These are phyloP conservation scores for Lepidium didymum DNA, from an alignment of 345 rosid species.

Conservation along the genomic window DNA sequence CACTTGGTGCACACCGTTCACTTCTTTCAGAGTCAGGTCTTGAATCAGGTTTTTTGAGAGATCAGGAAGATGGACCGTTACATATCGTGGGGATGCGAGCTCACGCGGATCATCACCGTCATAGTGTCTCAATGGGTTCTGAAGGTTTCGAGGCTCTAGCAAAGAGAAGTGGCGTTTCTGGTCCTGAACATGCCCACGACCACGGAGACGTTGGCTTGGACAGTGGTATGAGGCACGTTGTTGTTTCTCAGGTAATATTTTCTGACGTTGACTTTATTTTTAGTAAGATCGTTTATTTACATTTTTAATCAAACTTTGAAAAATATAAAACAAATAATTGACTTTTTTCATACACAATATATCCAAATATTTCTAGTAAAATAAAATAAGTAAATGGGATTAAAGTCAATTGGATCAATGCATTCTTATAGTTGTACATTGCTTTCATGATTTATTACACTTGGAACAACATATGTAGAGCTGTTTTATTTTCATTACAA, in stretches of 20 bases:
- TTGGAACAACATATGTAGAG: not conserved
- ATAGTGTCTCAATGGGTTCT: slow-evolving; percentile 54
- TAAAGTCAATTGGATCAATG: too few species aligned
- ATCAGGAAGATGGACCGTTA: slow-evolving; percentile 61
- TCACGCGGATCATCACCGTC: slow-evolving; percentile 82
- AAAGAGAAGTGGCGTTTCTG: slow-evolving; percentile 6
- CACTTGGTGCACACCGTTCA: slow-evolving; percentile 17
- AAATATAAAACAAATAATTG: not conserved
- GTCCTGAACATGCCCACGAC: slow-evolving; percentile 22
- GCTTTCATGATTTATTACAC: not conserved
- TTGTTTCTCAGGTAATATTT: slow-evolving; percentile 72
- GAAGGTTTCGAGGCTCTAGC: slow-evolving; percentile 46
- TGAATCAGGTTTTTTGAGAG: slow-evolving; percentile 33
- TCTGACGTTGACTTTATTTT: not conserved
- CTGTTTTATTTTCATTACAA: too few species aligned
- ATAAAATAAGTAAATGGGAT: not conserved
- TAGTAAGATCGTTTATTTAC: not conserved
- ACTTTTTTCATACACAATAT: not conserved
- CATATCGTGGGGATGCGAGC: slow-evolving; percentile 93
- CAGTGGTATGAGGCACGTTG: slow-evolving; percentile 66
- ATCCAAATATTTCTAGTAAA: not conserved
- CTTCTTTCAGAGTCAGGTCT: slow-evolving; percentile 28
- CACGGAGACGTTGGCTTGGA: slow-evolving; percentile 41
- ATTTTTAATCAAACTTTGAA: not conserved
- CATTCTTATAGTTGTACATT: not conserved